These are phyloP conservation scores for Nannizziopsis barbatae DNA, from an alignment of 2,329 filamentous ascomycete species.

Conservation along the genomic window DNA sequence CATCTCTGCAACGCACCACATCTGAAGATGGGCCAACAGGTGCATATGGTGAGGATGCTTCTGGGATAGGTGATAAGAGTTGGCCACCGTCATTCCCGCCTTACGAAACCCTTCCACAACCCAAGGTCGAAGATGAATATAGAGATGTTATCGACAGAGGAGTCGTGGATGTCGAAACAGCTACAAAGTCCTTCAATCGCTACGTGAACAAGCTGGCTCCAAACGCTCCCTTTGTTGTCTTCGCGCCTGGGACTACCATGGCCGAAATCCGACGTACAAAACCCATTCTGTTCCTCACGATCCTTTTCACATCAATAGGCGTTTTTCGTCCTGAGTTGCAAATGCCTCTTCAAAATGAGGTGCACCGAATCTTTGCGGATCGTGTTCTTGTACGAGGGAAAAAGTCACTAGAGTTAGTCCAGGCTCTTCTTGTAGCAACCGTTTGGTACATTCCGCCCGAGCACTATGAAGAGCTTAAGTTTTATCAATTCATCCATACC, in stretches of 20 bases:
- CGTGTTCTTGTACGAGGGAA: conserved; percentile 62
- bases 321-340: conserved; percentile 47
- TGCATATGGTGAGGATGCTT: not conserved
- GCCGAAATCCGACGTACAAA: conserved; percentile 46
- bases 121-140: conserved; percentile 22
- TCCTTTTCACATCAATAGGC: conserved; percentile 45
- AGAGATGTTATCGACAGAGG: conserved; percentile 41
- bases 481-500: conserved; percentile 76
- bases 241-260: conserved; percentile 44
- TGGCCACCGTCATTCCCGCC: conserved; percentile 16
- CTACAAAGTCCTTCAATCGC: conserved; percentile 46
- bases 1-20: conserved; percentile 3
- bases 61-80: conserved; percentile 14
- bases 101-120: conserved; percentile 8
- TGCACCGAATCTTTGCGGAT: conserved; percentile 63
- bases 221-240: conserved; percentile 48
- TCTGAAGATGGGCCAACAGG: conserved; percentile 3
- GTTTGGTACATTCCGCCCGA: conserved; percentile 80
- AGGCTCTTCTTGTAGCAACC: conserved; percentile 62
- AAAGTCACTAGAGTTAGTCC: conserved; percentile 73
- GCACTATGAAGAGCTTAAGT: conserved; percentile 74
- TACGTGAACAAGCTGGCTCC: conserved; percentile 46
- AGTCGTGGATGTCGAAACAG: conserved; percentile 42
- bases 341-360: conserved; percentile 52
- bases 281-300: conserved; percentile 49